These are phyloP conservation scores for Aureobasidium uvarum DNA, from an alignment of 2,329 filamentous ascomycete genomes.

Conservation along the genomic window DNA sequence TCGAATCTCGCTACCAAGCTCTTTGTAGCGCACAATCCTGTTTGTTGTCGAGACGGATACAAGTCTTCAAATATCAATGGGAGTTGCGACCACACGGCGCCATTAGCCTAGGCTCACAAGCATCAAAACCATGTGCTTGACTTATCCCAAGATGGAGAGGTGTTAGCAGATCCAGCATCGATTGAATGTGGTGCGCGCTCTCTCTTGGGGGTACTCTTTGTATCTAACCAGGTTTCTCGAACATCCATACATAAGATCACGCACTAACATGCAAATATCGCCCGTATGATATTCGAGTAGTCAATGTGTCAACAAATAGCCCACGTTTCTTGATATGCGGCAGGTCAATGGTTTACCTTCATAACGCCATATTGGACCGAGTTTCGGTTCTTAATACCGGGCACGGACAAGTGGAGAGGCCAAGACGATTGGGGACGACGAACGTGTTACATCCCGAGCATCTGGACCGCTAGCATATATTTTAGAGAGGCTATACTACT, in stretches of 20 bases:
- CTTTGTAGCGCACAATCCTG: background rate
- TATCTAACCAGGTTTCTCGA: background rate
- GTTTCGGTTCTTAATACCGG: background rate
- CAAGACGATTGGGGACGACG: background rate
- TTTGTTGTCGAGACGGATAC: background rate
- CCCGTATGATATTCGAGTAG: background rate
- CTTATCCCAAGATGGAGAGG: background rate
- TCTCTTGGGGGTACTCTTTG: background rate
- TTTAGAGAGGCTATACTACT: conserved; percentile 14
- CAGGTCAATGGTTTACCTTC: background rate
- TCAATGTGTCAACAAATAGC: background rate
- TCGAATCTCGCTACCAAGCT: conserved; percentile 15
- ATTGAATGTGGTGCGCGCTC: background rate
- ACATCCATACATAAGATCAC: background rate
- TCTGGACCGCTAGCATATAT: conserved; percentile 12
- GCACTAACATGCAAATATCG: background rate
- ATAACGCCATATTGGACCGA: conserved; percentile 23
- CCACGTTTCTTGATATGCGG: background rate
- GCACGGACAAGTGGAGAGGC: conserved; percentile 3
- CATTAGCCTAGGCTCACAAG: background rate
- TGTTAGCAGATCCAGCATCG: background rate
- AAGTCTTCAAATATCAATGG: background rate
- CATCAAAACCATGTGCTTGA: background rate
- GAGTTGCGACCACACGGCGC: background rate
- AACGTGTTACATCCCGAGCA: conserved; percentile 11